Evolutionary conservation across 2,329 filamentous ascomycete genomes (phyloP), one percentile per base, ranked within the genome.

Genomic region (Apiospora kogelbergensis): DNA sequence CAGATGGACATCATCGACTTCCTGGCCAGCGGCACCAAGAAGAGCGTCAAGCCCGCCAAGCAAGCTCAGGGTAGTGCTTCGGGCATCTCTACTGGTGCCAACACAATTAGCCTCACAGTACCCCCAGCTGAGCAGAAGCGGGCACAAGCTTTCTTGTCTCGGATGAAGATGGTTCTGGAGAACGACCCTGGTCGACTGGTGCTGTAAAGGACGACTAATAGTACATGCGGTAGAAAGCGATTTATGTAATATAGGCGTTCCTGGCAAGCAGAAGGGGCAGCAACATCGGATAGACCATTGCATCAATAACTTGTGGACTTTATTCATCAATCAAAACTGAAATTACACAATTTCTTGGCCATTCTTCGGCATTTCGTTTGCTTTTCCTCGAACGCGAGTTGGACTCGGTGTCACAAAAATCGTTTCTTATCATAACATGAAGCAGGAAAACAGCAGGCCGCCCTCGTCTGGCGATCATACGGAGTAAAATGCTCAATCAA

Each of bases 1-100:
- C 86, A 89, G 78, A 74, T 85, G 24, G 95, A 98, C 78, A 90
- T 98, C 66, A 90, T 98, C 74, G 96, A 98, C 78, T 85, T 97
- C 63, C 86, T 98, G 41, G 83, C 89, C 33, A 88, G 79, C 41
- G 74, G 79, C 20, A 71, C 76, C 37, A 78, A 73, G 72, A 78
- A 75, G 71, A 69, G 76, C 69, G 77, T 67, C 66, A 73, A 69
- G 67, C 73, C 65, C 24, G 68, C 68, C 69, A 79, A 77, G 75
- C 66, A 78, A 74, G 48, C 74, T 84, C 26, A 77, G 82, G 46
- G 42, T n/a, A n/a, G n/a, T 17, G 13, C 33, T 30, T 82, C 85
- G 3, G 84, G 85, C 6, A 76, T 88, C 15, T 85, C 85, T 7
- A 82, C 83, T 3, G 88, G 90, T 17, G 82, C 88, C 68, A 97